Conservation (phyloP, 345 rosid genomes). For the Dovyalis caffra region DNA sequence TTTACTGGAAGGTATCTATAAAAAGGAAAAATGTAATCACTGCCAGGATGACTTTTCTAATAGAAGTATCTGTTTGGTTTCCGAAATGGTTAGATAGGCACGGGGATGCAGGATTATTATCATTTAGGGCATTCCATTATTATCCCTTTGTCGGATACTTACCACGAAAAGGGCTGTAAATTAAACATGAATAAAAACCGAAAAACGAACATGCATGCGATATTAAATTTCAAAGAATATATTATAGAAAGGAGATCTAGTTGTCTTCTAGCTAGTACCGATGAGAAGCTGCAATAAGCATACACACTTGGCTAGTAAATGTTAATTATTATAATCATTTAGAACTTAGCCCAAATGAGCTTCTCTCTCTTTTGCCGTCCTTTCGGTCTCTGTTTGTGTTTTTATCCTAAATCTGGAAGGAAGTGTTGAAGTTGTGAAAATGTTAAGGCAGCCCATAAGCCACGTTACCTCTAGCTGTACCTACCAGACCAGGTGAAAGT, state of each 20-base stretch:
- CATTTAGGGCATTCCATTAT: slow-evolving; percentile 29
- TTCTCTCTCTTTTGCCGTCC: neutral
- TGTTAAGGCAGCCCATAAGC: neutral
- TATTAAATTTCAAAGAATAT: neutral
- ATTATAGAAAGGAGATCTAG: slow-evolving; percentile 3
- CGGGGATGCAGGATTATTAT: slow-evolving; percentile 18
- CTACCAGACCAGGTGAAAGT: neutral
- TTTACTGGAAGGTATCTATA: neutral
- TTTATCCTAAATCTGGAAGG: neutral
- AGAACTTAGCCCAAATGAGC: neutral
- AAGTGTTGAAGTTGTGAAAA: neutral
- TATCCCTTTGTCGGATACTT: slow-evolving; percentile 14
- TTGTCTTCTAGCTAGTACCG: slow-evolving; percentile 13
- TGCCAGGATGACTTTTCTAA: slow-evolving; percentile 8
- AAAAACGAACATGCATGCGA: neutral
- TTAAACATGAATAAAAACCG: neutral
- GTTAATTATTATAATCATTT: too few relatives aligned
- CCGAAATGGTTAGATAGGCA: slow-evolving; percentile 13
- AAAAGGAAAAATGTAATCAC: neutral
- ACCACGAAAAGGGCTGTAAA: slow-evolving; percentile 3
- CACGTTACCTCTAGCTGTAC: neutral
- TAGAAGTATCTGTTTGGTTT: slow-evolving; percentile 15
- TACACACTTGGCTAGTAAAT: neutral
- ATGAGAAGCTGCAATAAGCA: slow-evolving; percentile 14
- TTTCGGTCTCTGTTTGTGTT: neutral